Conservation (phyloP, 75 land plant species). For the Ceratopteris richardii region DNA sequence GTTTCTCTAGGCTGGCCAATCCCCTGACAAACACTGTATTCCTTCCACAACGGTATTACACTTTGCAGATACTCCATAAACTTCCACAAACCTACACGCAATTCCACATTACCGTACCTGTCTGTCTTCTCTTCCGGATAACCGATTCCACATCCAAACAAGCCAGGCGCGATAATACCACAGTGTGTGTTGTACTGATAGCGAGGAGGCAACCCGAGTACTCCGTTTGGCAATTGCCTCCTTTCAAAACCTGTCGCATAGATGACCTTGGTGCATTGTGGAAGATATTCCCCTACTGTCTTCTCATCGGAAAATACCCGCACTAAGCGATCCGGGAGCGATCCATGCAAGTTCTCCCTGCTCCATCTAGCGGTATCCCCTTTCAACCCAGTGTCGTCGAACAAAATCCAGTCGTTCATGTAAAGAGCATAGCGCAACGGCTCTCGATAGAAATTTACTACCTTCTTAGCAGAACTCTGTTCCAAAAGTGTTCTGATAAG, state of each 20-base stretch:
- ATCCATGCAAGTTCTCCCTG: constrained; percentile 12
- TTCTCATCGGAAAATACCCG: constrained; percentile 1
- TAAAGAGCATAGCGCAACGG: constrained; percentile 17
- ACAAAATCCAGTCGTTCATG: constrained; percentile 22
- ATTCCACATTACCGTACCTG: constrained; percentile 18
- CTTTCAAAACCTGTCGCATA: constrained; percentile 22
- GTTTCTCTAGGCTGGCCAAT: neutral
- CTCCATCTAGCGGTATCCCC: constrained; percentile 26
- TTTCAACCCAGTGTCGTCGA: constrained; percentile 25
- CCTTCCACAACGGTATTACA: constrained; percentile 1
- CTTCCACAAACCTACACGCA: constrained; percentile 24
- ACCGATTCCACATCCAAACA: constrained; percentile 27
- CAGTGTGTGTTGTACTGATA: constrained; percentile 7
- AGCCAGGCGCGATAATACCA: constrained; percentile 19
- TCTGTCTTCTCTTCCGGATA: constrained; percentile 23
- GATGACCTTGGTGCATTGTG: constrained; percentile 15
- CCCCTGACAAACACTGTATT: neutral
- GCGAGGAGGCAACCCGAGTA: neutral
- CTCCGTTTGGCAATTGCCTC: neutral
- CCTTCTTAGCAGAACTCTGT: constrained; percentile 6
- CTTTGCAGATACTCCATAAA: constrained; percentile 15
- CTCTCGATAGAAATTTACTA: constrained; percentile 16
- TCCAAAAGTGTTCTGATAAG: constrained; percentile 15
- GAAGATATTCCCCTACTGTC: constrained; percentile 5
- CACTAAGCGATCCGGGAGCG: constrained; percentile 1